Evolutionary conservation across 805 yeast genomes (phyloP), one percentile per base, ranked within the genome.

Genomic region (Saccharomycopsis sp.): DNA sequence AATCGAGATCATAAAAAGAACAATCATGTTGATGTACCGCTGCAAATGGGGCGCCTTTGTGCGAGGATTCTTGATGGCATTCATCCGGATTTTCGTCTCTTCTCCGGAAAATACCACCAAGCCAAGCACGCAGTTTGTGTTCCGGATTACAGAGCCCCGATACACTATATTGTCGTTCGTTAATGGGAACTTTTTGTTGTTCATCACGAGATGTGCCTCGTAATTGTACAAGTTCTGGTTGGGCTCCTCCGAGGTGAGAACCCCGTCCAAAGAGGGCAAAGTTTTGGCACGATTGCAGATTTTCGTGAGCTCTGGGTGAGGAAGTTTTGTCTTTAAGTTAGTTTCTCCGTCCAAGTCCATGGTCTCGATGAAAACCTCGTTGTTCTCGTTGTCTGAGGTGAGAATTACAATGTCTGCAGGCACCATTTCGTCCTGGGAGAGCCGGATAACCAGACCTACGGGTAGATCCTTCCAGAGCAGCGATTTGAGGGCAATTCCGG

Each of bases 261-360:
- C 71, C 0, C 83, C 85, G 24, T 75, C 72, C 18, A 83, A 67
- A 47, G 73, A 73, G 29, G 76, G 77, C 54, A 89, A 67, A 0
- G 79, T 80, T 1, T 76, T 68, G 0, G 82, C 85, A 2, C 77
- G 73, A 21, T 77, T 73, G 50, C 85, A 75, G 9, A 70, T 62
- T 15, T 79, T 78, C 47, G 84, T 77, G 1, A 92, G 64, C 60
- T 84, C 88, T 1, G 79, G 75, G 61, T 85, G 87, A 0, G 97
- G 88, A 18, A 74, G 72, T 64, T 82, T 84, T 5, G 88, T 78
- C 69, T 94, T 94, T 61, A 94, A 75, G 67, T 91, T 92, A 0
- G 98, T 94, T 70, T 94, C 99, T 54, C 99, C 99, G 71, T 94
- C 99, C 53, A 94, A 76, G 1, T 97, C 99, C 92, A 92, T 91